phyloP scores from a whole-genome alignment of 1,284 basidiomycete genomes.

The Ustanciosporium gigantosporum region DNA sequence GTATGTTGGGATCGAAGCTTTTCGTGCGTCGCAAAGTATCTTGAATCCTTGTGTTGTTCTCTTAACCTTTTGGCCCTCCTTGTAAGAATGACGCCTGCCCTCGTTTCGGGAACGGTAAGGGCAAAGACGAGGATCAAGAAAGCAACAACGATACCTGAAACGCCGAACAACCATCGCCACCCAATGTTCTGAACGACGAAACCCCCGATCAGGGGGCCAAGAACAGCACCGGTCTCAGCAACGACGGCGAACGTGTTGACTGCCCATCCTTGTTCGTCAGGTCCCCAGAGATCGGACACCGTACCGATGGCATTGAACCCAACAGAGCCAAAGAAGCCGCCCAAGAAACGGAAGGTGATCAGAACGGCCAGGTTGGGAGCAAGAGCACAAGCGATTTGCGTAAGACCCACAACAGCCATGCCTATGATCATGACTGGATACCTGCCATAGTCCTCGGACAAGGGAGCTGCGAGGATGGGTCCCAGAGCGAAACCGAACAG shows the following conservation, averaged over 20 bases:
- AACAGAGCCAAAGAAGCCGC: conserved; percentile 42
- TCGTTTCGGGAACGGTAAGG: conserved; percentile 48
- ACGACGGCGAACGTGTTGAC: conserved; percentile 47
- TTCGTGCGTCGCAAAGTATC: conserved; percentile 61
- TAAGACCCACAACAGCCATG: conserved; percentile 14
- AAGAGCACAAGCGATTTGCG: conserved; percentile 43
- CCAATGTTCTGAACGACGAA: conserved; percentile 28
- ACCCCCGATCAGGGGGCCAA: conserved; percentile 41
- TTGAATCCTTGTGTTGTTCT: conserved; percentile 57
- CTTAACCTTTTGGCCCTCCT: conserved; percentile 56
- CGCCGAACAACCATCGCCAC: conserved; percentile 52
- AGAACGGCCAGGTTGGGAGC: conserved; percentile 33
- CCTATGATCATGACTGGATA: conserved; percentile 28
- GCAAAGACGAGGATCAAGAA: conserved; percentile 24
- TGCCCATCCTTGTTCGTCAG: conserved; percentile 46
- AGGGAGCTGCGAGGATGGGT: conserved; percentile 32
- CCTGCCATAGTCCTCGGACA: conserved; percentile 49
- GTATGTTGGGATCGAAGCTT: conserved; percentile 49
- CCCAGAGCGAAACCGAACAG: conserved; percentile 45
- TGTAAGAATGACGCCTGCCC: conserved; percentile 56
- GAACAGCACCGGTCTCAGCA: conserved; percentile 39
- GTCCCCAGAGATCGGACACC: conserved; percentile 42
- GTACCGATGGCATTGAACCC: conserved; percentile 50
- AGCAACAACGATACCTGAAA: conserved; percentile 37
- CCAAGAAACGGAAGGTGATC: conserved; percentile 44